Base-by-base conservation (phyloP, 345 rosid species). In the Passiflora organensis region DNA sequence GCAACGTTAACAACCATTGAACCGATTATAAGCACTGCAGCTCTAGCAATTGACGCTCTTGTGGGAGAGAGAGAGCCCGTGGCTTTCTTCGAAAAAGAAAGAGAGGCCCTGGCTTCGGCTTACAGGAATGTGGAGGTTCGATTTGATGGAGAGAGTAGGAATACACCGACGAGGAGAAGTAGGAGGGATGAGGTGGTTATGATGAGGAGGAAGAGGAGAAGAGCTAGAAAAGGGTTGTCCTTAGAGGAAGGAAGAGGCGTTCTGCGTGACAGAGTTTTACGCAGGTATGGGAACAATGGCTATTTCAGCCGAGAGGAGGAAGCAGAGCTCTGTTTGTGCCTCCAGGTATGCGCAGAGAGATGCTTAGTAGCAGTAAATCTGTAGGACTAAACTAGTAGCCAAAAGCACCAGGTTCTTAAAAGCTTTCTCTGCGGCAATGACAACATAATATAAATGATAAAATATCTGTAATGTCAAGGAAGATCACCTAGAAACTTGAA, bases 291-390 rank as follows among this genome's bases (percentile, higher is more conserved):
- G 32, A 68, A 67, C 15, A 45, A 67, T 48, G 74, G 64, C 4
- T 66, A 45, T 51, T 63, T 78, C 47, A 76, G 73, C 53, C 58
- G 72, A 63, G 51, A 36, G 21, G 80, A 82, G 37, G 87, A 82
- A 64, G 75, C 80, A 32, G 73, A 82, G 62, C 42, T 82, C 64
- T 82, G 77, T 56, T 38, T 72, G 43, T 57, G 61, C 63, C 76
- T 79, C 67, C 65, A 72, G 82, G 84, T 78, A 62, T 34, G 32
- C 28, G 53, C 28, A 14, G 9, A 14, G 15, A 21, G 43, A n/a
- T 15, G 18, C 32, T n/a, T 10, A 13, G 17, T 59, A 36, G 15
- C n/a, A n/a, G n/a, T n/a, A n/a, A n/a, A n/a, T n/a, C n/a, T n/a
- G n/a, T n/a, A n/a, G n/a, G n/a, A n/a, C n/a, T n/a, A n/a, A n/a